phyloP scores from a whole-genome alignment of 768 basidiomycete genomes.

The Peribolospora kevripleyi region DNA sequence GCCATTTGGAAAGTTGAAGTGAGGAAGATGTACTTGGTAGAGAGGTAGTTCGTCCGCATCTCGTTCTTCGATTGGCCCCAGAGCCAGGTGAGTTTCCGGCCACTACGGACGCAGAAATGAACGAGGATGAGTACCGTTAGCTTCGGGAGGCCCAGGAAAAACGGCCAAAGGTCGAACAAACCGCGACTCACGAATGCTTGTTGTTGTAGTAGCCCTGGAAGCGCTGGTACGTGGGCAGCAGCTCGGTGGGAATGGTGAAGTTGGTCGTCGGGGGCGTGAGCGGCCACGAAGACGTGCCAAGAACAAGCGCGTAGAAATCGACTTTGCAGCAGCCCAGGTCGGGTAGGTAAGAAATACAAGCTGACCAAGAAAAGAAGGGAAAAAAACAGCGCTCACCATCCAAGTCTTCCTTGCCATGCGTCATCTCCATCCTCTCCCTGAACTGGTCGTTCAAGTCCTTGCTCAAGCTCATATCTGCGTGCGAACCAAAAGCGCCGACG shows the following conservation, averaged over 20 bases:
- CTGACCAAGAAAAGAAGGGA: not conserved
- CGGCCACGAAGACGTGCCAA: constrained; percentile 93
- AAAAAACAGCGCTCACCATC: constrained; percentile 21
- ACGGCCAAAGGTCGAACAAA: not conserved
- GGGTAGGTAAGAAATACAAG: not conserved
- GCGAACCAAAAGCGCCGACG: not conserved
- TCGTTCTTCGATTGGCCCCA: constrained; percentile 99
- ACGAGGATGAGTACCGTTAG: not conserved
- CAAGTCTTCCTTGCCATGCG: constrained; percentile 43
- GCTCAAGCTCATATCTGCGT: constrained; percentile 69
- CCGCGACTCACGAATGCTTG: constrained; percentile 40
- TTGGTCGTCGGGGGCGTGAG: constrained; percentile 58
- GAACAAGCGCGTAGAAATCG: constrained; percentile 76
- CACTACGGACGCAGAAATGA: constrained; percentile 17
- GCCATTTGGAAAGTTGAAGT: constrained; percentile 87
- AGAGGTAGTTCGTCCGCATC: constrained; percentile 70
- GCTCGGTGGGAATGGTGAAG: constrained; percentile 68
- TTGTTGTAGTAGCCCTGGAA: constrained; percentile 83
- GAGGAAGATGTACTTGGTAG: constrained; percentile 88
- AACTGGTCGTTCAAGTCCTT: constrained; percentile 88
- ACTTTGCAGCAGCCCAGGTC: constrained; percentile 22
- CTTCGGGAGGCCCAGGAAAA: not conserved
- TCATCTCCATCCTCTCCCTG: constrained; percentile 73
- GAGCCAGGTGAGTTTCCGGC: constrained; percentile 86
- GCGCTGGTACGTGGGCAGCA: constrained; percentile 62